Percentiles rank a stretch among this genome's conserved stretches.
Conservation (phyloP, 2,329 filamentous ascomycete genomes). For the Colletotrichum somersetense region DNA sequence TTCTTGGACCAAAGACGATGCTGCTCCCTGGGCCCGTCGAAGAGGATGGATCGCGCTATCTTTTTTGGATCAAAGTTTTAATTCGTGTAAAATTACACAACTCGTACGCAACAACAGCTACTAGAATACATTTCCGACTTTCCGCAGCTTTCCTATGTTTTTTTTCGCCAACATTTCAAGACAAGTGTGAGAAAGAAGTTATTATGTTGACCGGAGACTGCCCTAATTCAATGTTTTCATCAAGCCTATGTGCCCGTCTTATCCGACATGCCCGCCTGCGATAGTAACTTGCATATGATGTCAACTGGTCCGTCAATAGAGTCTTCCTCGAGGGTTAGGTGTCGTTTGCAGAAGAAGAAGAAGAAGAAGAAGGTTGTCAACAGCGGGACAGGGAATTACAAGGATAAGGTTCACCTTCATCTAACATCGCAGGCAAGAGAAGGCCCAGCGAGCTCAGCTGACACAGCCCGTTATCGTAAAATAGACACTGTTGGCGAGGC, state of each 20-base stretch:
- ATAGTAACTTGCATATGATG: background rate
- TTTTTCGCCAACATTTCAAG: background rate
- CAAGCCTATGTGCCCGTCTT: background rate
- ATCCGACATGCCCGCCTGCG: background rate
- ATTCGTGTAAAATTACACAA: background rate
- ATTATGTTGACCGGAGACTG: background rate
- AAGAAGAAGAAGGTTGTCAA: background rate
- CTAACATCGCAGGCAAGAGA: background rate
- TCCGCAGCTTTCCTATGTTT: background rate
- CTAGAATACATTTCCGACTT: background rate
- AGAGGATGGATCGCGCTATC: too few relatives aligned
- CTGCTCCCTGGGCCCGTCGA: background rate
- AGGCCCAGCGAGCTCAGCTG: background rate
- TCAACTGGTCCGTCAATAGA: too few relatives aligned
- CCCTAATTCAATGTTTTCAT: background rate
- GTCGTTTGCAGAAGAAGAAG: too few relatives aligned
- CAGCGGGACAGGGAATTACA: background rate
- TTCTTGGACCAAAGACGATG: background rate
- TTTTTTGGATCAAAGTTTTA: background rate
- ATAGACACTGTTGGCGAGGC: background rate
- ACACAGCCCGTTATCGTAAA: background rate
- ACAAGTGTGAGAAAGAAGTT: background rate
- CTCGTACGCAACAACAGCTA: background rate
- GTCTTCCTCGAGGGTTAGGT: fast-evolving
- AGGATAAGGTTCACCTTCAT: background rate